These are phyloP conservation scores for Oryza glaberrima DNA, from an alignment of 176 grass and related monocot species.

Conservation along the genomic window DNA sequence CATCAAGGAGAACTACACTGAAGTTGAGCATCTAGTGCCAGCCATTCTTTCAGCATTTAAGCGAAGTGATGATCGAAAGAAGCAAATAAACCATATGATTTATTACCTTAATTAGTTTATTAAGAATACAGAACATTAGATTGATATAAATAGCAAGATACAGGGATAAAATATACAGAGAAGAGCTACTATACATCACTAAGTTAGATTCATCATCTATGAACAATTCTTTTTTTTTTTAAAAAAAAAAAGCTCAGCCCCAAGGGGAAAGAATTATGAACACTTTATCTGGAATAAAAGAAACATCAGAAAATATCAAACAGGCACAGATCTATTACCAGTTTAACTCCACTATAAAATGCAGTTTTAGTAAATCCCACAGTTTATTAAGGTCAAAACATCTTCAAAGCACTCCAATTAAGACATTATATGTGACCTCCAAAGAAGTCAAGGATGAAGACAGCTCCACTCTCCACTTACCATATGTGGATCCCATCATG, in stretches of 20 bases:
- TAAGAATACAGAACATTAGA: background rate
- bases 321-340: background rate
- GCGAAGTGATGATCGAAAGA: background rate
- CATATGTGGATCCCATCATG: conserved; percentile 31
- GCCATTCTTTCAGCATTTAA: conserved; percentile 19
- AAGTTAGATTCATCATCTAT: background rate
- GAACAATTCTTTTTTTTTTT: too few species aligned
- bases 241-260: too few species aligned
- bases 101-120: conserved; percentile 6
- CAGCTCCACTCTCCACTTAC: conserved; percentile 35
- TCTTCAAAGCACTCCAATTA: background rate
- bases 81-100: conserved; percentile 12
- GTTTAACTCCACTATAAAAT: background rate
- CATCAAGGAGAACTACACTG: background rate
- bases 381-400: conserved; percentile 11
- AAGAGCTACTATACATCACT: background rate
- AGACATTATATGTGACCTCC: conserved; percentile 13
- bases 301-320: background rate
- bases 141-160: background rate
- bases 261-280: background rate
- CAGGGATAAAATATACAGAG: background rate
- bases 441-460: conserved; percentile 30
- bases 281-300: background rate
- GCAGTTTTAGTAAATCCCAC: background rate
- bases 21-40: background rate